Evolutionary conservation across 805 yeast genomes (phyloP), one percentile per base, ranked within the genome.

Genomic region (Metschnikowia orientalis): DNA sequence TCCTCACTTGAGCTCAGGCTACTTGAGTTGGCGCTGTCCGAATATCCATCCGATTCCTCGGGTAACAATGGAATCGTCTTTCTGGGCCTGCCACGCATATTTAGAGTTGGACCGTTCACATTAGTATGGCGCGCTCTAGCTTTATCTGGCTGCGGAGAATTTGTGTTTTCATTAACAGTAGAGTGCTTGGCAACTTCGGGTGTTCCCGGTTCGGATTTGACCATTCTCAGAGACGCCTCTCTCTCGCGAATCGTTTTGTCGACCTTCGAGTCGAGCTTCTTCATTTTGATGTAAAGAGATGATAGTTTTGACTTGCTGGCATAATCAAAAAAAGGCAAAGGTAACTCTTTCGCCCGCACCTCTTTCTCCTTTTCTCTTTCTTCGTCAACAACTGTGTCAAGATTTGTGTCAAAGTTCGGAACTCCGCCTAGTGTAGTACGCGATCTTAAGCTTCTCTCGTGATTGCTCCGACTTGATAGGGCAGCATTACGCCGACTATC

Each of bases 261-360:
- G 18, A 45, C 19, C 22, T 35, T 35, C 10, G 41, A 20, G 26
- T 56, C 57, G 16, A 56, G 45, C 17, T 37, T 42, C 23, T 47
- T 48, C 45, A 56, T 40, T 26, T 53, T 53, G 10, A 45, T 41
- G 28, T 42, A 40, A n/a, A 45, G 35, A 11, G 48, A 40, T 7
- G 45, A 41, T 4, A 52, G 38, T 28, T 49, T 53, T 6, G 50
- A 36, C 22, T 42, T 38, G 29, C 45, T 37, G 2, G 42, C 26
- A 17, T 38, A 42, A 4, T 41, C 44, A 13, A 26, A 27, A 22
- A 45, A 45, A 5, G 50, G 50, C 3, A 11, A 9, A 5, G 50
- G 50, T 18, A 45, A 32, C 2, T 24, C 38, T 13, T 27, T 37
- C 4, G 40, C 40, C 13, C 40, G 32, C 18, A 26, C 17, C 4